Evolutionary conservation across 139 green algal species (phyloP), one percentile per base, ranked within the genome.

Genomic region (Pleodorina starrii): DNA sequence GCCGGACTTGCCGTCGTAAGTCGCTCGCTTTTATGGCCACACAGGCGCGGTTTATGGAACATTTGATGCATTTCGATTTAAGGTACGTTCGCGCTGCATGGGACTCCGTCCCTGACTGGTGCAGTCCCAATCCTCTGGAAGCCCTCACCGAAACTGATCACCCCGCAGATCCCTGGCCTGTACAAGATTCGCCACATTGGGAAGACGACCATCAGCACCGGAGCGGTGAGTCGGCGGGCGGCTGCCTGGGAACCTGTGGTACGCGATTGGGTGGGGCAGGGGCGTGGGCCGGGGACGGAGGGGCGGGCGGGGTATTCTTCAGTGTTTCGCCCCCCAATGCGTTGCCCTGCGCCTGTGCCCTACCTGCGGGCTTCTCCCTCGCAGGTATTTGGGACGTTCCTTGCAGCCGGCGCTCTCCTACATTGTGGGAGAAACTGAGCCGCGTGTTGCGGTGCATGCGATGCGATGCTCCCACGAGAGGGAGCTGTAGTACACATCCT

Each of bases 121-220:
- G n/a, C n/a, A n/a, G n/a, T n/a, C n/a, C n/a, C n/a, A n/a, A n/a
- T n/a, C n/a, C n/a, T n/a, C n/a, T n/a, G n/a, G n/a, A n/a, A n/a
- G n/a, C n/a, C n/a, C n/a, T n/a, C n/a, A n/a, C n/a, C n/a, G n/a
- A n/a, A n/a, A n/a, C n/a, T n/a, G n/a, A n/a, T 21, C 51, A 2
- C 46, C 5, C 12, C 63, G 51, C 84, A 92, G 90, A 92, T 92
- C 23, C 90, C 90, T n/a, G 90, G 90, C 12, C 57, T 92, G 4
- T 89, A 83, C 43, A 92, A 92, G 85, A 92, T 92, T 35, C 73
- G 90, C 1, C 90, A 92, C 44, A 92, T 92, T 29, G 90, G 90
- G 11, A 89, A 92, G 69, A 90, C 90, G 1, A 92, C 90, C 3
- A 36, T 92, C 1, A 90, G 76, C 32, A 92, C 90, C 2, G 90